Percentiles rank a stretch among this genome's conserved stretches.
Evolutionary conservation across 495 filamentous ascomycete genomes (phyloP).

Genomic region (Staphylotrichum longicolle): DNA sequence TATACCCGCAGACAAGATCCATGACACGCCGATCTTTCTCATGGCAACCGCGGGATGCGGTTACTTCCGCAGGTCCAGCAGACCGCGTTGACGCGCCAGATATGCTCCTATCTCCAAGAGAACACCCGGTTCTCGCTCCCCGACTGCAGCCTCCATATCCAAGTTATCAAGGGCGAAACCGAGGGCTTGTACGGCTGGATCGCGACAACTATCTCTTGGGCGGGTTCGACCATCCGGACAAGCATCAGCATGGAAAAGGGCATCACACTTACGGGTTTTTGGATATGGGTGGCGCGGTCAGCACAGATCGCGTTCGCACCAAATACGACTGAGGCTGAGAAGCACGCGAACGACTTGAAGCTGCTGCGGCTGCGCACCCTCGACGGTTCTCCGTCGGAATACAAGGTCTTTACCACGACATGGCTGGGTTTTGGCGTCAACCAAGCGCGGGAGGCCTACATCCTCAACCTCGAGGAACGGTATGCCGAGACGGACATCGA

Average conservation of each 20-base stretch:
- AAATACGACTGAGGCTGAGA: conserved; percentile 84
- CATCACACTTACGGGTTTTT: conserved; percentile 97
- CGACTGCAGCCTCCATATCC: conserved; percentile 86
- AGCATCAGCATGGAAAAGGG: conserved; percentile 72
- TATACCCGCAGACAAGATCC: conserved; percentile 74
- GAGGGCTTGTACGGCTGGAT: conserved; percentile 99
- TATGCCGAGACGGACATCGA: conserved; percentile 58
- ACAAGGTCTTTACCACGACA: conserved; percentile 88
- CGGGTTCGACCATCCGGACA: conserved; percentile 79
- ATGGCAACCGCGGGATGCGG: conserved; percentile 96
- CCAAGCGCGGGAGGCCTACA: conserved; percentile 78
- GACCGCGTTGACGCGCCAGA: conserved; percentile 65
- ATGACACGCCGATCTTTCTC: conserved; percentile 87
- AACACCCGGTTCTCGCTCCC: conserved; percentile 83
- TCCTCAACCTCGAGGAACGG: conserved; percentile 64
- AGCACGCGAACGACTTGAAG: conserved; percentile 87
- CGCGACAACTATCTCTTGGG: conserved; percentile 91
- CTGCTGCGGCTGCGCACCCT: conserved; percentile 79
- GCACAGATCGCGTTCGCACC: conserved; percentile 98
- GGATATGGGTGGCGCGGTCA: conserved; percentile 94
- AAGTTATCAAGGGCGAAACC: conserved; percentile 95
- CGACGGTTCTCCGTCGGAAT: conserved; percentile 71
- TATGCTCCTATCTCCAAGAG: conserved; percentile 77
- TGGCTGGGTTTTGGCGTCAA: conserved; percentile 97
- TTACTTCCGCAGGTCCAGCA: conserved; percentile 74